phyloP scores from a whole-genome alignment of 495 filamentous ascomycete species.

The Thozetella sp. region DNA sequence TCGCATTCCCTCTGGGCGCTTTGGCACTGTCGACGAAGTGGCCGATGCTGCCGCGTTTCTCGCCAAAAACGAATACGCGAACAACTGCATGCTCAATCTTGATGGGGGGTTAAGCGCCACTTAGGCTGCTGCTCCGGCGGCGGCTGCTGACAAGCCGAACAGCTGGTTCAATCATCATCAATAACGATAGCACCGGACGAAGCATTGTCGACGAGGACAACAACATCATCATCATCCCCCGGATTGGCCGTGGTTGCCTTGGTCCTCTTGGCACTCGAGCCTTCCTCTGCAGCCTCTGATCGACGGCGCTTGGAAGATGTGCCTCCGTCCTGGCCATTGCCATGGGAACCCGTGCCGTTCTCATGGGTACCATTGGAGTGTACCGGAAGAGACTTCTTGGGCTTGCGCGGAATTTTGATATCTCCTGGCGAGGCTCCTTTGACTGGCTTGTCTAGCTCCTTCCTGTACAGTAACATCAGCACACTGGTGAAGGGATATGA shows the following conservation, averaged over 20 bases:
- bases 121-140: slow-evolving; percentile 25
- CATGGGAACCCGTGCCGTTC: slow-evolving; percentile 25
- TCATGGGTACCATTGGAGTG: slow-evolving; percentile 29
- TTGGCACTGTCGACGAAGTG: slow-evolving; percentile 69
- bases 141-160: not conserved
- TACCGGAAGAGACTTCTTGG: slow-evolving; percentile 31
- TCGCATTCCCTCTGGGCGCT: slow-evolving; percentile 59
- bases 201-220: slow-evolving; percentile 56
- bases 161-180: slow-evolving; percentile 58
- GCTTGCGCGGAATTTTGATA: slow-evolving; percentile 45
- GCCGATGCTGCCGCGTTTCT: slow-evolving; percentile 83
- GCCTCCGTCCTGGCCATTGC: slow-evolving; percentile 15
- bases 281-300: slow-evolving; percentile 26
- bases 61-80: slow-evolving; percentile 75
- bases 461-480: slow-evolving; percentile 17
- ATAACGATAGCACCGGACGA: slow-evolving; percentile 74
- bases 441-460: slow-evolving; percentile 40
- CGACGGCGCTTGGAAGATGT: slow-evolving; percentile 36
- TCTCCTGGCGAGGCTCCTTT: slow-evolving; percentile 25
- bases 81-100: slow-evolving; percentile 84
- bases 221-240: slow-evolving; percentile 33
- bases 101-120: slow-evolving; percentile 79
- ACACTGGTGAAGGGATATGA: slow-evolving; percentile 3
- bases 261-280: slow-evolving; percentile 36
- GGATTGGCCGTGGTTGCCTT: slow-evolving; percentile 30